Conservation (phyloP, 208 protist genomes). For the Tetramitus jugosus region DNA sequence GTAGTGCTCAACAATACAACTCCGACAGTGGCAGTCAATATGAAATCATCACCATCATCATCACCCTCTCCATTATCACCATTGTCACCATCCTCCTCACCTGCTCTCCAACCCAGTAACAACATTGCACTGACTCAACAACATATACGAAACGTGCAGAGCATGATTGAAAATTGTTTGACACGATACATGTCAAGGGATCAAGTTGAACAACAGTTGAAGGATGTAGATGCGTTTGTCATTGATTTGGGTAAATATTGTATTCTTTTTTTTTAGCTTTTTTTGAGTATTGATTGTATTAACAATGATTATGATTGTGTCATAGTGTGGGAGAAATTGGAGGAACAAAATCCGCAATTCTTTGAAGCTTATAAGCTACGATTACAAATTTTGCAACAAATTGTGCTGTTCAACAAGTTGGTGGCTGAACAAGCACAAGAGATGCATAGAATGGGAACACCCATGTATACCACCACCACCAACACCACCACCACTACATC, state of each 20-base stretch:
- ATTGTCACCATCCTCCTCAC: not conserved
- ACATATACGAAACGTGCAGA: not conserved
- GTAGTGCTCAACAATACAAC: too few relatives aligned
- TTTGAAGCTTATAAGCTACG: slow-evolving; percentile 30
- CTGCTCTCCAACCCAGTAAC: not conserved
- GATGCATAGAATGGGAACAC: too few relatives aligned
- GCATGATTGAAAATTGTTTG: not conserved
- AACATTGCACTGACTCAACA: not conserved
- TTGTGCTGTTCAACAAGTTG: slow-evolving; percentile 31
- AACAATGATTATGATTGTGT: not conserved
- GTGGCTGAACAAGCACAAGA: slow-evolving; percentile 35
- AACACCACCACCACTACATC: too few relatives aligned
- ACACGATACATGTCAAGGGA: not conserved
- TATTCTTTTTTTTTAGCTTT: too few relatives aligned
- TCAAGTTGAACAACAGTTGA: not conserved
- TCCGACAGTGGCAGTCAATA: too few relatives aligned
- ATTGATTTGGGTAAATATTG: not conserved
- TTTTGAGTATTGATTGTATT: too few relatives aligned
- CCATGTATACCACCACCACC: too few relatives aligned
- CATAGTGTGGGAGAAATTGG: slow-evolving; percentile 28
- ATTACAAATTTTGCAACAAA: slow-evolving; percentile 32
- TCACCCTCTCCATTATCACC: not conserved
- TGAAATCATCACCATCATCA: not conserved
- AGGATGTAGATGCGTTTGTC: not conserved
- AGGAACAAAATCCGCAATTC: slow-evolving; percentile 30